Evolutionary conservation across 2,329 filamentous ascomycete genomes (phyloP).

Genomic region (Calonectria pseudoreteaudii): DNA sequence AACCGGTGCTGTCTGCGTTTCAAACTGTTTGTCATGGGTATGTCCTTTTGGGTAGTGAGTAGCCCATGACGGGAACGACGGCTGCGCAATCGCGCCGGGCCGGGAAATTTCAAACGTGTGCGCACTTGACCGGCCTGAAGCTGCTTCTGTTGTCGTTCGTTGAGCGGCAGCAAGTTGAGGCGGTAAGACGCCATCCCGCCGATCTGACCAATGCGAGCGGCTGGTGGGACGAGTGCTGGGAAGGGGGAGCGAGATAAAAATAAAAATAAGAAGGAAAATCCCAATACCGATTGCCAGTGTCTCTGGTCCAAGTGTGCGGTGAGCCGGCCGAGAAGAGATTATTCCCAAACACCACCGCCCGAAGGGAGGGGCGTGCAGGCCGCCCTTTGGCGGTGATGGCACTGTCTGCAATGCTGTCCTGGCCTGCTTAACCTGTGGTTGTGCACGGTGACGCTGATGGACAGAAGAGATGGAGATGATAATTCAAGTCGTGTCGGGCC

Average conservation of each 20-base stretch:
- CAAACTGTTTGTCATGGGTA: not conserved
- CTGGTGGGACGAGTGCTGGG: not conserved
- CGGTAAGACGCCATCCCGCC: conserved; percentile 4
- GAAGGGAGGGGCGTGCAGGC: not conserved
- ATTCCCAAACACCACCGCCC: conserved; percentile 4
- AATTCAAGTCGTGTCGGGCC: conserved; percentile 20
- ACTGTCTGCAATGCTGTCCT: not conserved
- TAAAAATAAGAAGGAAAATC: conserved; percentile 5
- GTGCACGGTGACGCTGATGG: conserved; percentile 6
- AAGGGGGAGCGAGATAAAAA: conserved; percentile 12
- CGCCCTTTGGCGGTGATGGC: not conserved
- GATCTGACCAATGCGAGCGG: conserved; percentile 10
- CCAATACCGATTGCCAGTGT: not conserved
- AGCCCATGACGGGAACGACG: not conserved
- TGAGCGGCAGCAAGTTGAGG: not conserved
- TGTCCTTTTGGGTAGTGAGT: not conserved
- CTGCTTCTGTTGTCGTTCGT: not conserved
- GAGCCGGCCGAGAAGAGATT: conserved; percentile 13
- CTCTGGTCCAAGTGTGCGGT: not conserved
- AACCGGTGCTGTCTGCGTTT: not conserved
- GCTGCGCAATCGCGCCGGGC: conserved; percentile 5
- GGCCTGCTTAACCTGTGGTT: not conserved
- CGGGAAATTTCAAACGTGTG: conserved; percentile 21
- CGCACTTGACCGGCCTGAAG: not conserved
- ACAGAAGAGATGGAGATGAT: not conserved